Evolutionary conservation across 768 basidiomycete species (phyloP), one percentile per base, ranked within the genome.

Genomic region (Boletus sp.): DNA sequence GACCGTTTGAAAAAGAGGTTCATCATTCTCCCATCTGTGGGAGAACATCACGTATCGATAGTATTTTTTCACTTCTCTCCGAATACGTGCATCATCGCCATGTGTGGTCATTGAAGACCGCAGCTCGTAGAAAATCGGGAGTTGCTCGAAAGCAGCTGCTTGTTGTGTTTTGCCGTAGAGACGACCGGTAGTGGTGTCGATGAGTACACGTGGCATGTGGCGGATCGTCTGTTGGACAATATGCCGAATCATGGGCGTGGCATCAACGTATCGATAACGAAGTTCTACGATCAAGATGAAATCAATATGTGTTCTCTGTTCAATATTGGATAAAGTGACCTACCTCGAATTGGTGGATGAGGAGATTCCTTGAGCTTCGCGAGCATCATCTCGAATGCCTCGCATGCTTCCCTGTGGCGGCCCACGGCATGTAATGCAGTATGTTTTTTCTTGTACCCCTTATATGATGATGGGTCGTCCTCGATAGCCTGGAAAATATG

Each of bases 21-120:
- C 53, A 7, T 24, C 28, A 3, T 9, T 10, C 20, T 50, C 33
- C 53, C 57, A 55, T 30, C 18, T 20, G 18, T 58, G 57, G 1
- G 57, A 58, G 28, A 58, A 18, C 47, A 42, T 58, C 12, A 45
- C 37, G 18, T 57, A 57, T 39, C 35, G 53, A 24, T 44, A 59
- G 45, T 32, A 59, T 18, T 24, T 15, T 28, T 39, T 32, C 15
- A 59, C 42, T 6, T 12, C 40, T 14, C 4, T 36, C 7, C n/a
- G 4, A 15, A 52, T 44, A 7, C 52, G 20, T 15, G 12, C 8
- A 24, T 0, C 11, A 10, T 53, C 42, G 2, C 36, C 32, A 2
- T 4, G 39, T n/a, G 29, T 51, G 4, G 39, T 51, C 50, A 41
- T 41, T 5, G 50, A 51, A 32, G 50, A 41, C n/a, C 39, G 50